A percentile compares a stretch with the other conserved stretches of the same genome.
Evolutionary conservation across 164 flowering plant genomes (phyloP).

Genomic region (Nymphaea colorata): DNA sequence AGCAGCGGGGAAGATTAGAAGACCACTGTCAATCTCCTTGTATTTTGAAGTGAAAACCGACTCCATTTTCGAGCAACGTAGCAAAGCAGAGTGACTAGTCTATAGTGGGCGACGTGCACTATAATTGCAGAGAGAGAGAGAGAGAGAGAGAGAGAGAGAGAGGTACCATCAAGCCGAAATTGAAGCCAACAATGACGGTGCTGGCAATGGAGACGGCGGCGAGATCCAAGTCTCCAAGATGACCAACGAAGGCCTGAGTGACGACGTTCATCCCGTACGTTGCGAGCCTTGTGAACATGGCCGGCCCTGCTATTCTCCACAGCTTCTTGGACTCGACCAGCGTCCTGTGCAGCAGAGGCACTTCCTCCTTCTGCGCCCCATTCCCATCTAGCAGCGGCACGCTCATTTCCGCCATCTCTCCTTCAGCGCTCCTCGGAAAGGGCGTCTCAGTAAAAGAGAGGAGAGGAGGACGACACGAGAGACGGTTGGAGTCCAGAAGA

Average conservation of each 20-base stretch:
- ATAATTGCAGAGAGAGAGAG: neutral
- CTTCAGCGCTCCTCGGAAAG: no score
- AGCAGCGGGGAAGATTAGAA: no score
- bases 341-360: slow-evolving; percentile 10
- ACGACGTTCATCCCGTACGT: slow-evolving; percentile 35
- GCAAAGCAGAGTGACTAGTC: no score
- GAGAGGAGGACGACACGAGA: no score
- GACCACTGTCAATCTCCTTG: no score
- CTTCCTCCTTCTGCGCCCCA: slow-evolving; percentile 3
- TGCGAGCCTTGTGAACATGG: slow-evolving; percentile 45
- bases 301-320: slow-evolving; percentile 51
- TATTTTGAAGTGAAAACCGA: no score
- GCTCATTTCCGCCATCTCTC: neutral
- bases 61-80: no score
- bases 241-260: slow-evolving; percentile 58
- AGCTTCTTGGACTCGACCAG: slow-evolving; percentile 45
- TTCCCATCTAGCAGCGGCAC: slow-evolving; percentile 13
- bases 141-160: neutral
- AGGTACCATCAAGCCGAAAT: slow-evolving; percentile 53
- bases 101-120: no score
- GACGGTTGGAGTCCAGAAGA: no score
- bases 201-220: slow-evolving; percentile 47
- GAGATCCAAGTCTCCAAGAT: slow-evolving; percentile 46
- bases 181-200: slow-evolving; percentile 40
- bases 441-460: no score